Evolutionary conservation across 345 rosid genomes (phyloP).

Genomic region (Tarenaya hassleriana): DNA sequence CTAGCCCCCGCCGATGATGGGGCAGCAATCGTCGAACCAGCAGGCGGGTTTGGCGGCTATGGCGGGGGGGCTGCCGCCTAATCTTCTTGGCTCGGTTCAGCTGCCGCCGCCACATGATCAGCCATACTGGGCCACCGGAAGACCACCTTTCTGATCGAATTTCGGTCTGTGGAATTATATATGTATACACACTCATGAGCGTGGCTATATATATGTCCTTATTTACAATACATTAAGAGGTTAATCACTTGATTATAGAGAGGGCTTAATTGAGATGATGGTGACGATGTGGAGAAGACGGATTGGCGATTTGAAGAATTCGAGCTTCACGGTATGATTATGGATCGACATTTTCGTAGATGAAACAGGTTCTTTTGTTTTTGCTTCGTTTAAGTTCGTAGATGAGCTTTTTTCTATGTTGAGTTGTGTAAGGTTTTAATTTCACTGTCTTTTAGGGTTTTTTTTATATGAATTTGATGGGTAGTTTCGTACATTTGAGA

Average conservation of each 20-base stretch:
- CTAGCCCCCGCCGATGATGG: conserved; percentile 47
- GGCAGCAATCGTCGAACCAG: conserved; percentile 46
- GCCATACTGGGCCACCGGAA: conserved; percentile 74
- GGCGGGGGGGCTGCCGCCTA: conserved; percentile 82
- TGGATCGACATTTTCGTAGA: conserved; percentile 18
- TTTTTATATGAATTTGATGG: not conserved
- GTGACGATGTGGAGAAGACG: not conserved
- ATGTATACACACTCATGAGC: conserved; percentile 15
- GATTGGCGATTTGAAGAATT: conserved; percentile 15
- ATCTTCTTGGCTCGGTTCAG: conserved; percentile 81
- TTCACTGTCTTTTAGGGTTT: conserved; percentile 12
- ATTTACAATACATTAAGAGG: conserved; percentile 14
- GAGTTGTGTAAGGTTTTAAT: conserved; percentile 16
- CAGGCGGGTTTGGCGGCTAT: conserved; percentile 50
- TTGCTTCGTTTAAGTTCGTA: conserved; percentile 1
- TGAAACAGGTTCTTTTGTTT: conserved; percentile 22
- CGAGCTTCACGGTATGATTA: conserved; percentile 10
- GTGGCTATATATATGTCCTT: conserved; percentile 5
- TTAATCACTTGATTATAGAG: conserved; percentile 4
- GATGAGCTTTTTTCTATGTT: conserved; percentile 10
- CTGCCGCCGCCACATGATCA: conserved; percentile 55
- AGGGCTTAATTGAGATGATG: conserved; percentile 3
- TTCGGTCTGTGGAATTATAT: not conserved
- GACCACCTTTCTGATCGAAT: conserved; percentile 53
- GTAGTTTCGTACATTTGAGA: not conserved